Conservation (phyloP, 2,329 filamentous ascomycete genomes). For the Diaporthe australafricana region DNA sequence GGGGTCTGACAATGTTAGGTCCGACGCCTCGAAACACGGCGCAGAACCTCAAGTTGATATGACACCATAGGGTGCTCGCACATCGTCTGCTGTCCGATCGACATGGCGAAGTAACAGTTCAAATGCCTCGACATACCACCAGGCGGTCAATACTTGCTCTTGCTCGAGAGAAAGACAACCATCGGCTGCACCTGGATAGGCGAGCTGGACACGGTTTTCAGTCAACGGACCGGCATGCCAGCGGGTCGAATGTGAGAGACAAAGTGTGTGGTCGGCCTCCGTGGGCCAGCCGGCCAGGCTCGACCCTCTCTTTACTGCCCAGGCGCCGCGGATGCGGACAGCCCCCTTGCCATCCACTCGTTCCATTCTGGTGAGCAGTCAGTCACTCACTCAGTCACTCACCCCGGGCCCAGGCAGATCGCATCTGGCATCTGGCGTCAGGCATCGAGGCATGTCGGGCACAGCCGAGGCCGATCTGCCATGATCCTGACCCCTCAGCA, state of each 20-base stretch:
- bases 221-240: slow-evolving; percentile 1
- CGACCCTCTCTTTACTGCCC: not conserved
- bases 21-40: not conserved
- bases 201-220: not conserved
- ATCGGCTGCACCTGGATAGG: not conserved
- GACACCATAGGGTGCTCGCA: not conserved
- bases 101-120: not conserved
- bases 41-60: not conserved
- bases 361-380: not conserved
- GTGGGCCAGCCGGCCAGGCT: slow-evolving; percentile 7
- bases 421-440: slow-evolving; percentile 22
- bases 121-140: not conserved
- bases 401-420: slow-evolving; percentile 3
- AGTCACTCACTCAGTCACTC: not conserved
- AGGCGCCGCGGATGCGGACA: not conserved
- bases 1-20: not conserved
- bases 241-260: not conserved
- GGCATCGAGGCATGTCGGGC: slow-evolving; percentile 30
- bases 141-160: not conserved
- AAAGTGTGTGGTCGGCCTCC: not conserved
- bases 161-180: not conserved
- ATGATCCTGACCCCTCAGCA: slow-evolving; percentile 30
- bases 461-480: slow-evolving; percentile 34
- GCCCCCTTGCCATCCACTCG: slow-evolving; percentile 2
- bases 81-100: not conserved